Percentiles rank a stretch among this genome's conserved stretches.
Conservation (phyloP, 768 basidiomycete species). For the Mycena polygramma region DNA sequence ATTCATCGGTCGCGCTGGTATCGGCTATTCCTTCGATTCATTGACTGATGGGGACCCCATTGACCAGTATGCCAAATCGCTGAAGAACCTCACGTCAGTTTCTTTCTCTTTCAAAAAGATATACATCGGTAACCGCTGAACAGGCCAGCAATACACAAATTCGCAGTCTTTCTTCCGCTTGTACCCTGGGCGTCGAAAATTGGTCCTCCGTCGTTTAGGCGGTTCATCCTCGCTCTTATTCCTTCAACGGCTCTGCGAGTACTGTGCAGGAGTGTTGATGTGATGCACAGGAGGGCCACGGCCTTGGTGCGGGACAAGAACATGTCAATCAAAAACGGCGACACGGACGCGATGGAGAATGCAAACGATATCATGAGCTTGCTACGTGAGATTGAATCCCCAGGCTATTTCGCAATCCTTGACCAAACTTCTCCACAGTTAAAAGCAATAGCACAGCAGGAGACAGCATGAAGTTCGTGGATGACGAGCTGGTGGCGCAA, state of each 20-base stretch:
- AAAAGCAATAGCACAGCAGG: conserved; percentile 53
- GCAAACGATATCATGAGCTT: conserved; percentile 61
- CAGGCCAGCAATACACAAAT: conserved; percentile 22
- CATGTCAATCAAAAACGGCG: conserved; percentile 48
- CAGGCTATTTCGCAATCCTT: background rate
- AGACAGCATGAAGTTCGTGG: conserved; percentile 47
- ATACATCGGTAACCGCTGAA: background rate
- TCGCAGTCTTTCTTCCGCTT: conserved; percentile 32
- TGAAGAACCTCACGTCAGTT: conserved; percentile 20
- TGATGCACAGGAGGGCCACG: conserved; percentile 52
- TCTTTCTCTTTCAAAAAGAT: background rate
- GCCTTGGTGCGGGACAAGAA: conserved; percentile 55
- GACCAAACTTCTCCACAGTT: conserved; percentile 43
- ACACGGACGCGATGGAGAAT: conserved; percentile 44
- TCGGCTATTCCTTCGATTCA: conserved; percentile 30
- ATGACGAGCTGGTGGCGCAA: conserved; percentile 57
- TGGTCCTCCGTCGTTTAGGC: conserved; percentile 46
- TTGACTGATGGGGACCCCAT: background rate
- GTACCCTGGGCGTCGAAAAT: conserved; percentile 39
- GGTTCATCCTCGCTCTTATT: conserved; percentile 48
- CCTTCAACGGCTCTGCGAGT: conserved; percentile 50
- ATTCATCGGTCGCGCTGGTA: conserved; percentile 23
- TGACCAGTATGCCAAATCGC: conserved; percentile 24
- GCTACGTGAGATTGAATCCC: conserved; percentile 46
- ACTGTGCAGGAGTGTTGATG: conserved; percentile 50